Evolutionary conservation across 495 filamentous ascomycete species (phyloP).

Genomic region (Penicillium egyptiacum): DNA sequence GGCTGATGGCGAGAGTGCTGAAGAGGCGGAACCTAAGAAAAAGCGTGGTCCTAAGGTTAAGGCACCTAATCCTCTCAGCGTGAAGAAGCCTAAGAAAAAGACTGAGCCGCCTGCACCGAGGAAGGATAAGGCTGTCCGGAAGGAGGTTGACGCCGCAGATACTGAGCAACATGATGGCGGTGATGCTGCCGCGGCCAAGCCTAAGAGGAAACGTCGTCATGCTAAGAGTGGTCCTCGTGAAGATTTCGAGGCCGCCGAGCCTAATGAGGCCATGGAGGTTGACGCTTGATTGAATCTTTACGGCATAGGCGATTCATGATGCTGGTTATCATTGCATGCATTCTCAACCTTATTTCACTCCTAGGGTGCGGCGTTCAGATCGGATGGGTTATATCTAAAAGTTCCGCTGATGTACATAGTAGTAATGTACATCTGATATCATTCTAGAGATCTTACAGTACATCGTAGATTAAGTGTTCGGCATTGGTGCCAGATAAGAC

Average conservation of each 20-base stretch:
- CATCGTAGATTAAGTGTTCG: neutral
- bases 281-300: slow-evolving; percentile 20
- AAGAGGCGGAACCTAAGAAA: slow-evolving; percentile 49
- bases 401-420: slow-evolving; percentile 22
- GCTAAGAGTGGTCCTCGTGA: slow-evolving; percentile 33
- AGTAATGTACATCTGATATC: slow-evolving; percentile 24
- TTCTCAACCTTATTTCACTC: slow-evolving; percentile 20
- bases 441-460: neutral
- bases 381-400: slow-evolving; percentile 28
- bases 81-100: slow-evolving; percentile 77
- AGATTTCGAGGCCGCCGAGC: slow-evolving; percentile 18
- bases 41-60: slow-evolving; percentile 72
- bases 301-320: slow-evolving; percentile 15
- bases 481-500: neutral
- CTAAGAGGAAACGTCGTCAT: slow-evolving; percentile 52
- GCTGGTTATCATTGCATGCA: slow-evolving; percentile 23
- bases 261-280: slow-evolving; percentile 28
- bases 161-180: slow-evolving; percentile 24
- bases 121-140: slow-evolving; percentile 18
- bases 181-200: slow-evolving; percentile 22
- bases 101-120: slow-evolving; percentile 16
- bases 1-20: slow-evolving; percentile 17
- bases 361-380: slow-evolving; percentile 40
- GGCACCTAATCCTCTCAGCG: slow-evolving; percentile 82
- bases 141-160: slow-evolving; percentile 14